Evolutionary conservation across 228 moss, liverwort and hornwort genomes (phyloP).

Genomic region (Sphagnum magellanicum): DNA sequence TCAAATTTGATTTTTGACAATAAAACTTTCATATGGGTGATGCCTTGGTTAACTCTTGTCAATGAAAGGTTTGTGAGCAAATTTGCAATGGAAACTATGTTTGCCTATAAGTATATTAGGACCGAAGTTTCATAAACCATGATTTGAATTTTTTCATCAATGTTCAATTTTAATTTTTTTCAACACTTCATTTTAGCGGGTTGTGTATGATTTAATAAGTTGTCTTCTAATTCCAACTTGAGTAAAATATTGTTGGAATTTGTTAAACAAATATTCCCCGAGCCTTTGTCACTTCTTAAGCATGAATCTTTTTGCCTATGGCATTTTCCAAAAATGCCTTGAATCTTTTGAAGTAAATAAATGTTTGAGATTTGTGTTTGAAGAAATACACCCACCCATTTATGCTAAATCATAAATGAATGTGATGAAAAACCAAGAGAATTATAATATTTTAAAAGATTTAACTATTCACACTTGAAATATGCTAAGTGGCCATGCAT

Average conservation of each 20-base stretch:
- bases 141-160: not conserved
- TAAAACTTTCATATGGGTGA: conserved; percentile 4
- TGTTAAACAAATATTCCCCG: not conserved
- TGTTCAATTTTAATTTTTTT: conserved; percentile 2
- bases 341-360: conserved; percentile 1
- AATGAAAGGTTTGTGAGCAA: not conserved
- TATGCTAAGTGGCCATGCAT: no score
- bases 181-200: conserved; percentile 8
- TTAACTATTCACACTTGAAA: no score
- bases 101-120: not conserved
- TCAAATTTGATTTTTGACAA: not conserved
- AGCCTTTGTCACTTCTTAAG: conserved; percentile 1
- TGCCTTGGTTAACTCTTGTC: not conserved
- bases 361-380: conserved; percentile 4
- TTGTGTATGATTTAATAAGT: not conserved
- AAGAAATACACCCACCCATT: conserved; percentile 2
- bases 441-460: no score
- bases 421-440: no score
- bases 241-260: not conserved
- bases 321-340: not conserved
- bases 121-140: not conserved
- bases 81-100: not conserved
- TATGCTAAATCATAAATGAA: no score
- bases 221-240: not conserved
- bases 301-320: not conserved